Base-by-base conservation (phyloP, 805 yeast genomes). In the Geotrichum ghanense region DNA sequence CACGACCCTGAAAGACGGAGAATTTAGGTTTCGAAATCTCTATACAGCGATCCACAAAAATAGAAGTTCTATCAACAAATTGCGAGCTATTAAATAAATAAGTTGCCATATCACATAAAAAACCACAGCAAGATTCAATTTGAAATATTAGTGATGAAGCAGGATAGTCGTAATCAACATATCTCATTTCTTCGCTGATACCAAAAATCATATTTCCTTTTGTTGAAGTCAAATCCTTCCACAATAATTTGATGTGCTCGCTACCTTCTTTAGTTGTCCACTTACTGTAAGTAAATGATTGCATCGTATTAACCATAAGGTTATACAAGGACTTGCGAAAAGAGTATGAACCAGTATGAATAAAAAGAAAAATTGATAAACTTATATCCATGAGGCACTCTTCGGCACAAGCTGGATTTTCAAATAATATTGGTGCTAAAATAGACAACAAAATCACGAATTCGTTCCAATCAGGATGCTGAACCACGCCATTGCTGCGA, bases 381-480 rank as follows among this genome's bases (percentile, higher is more conserved):
- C 83, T 70, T 1, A 84, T 71, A 56, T 87, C 94, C 10, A 89
- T 81, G 51, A 86, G 62, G 58, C 48, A 58, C 44, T 46, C 47
- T 31, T 53, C 53, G 2, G 52, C 56, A 22, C 58, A 45, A 7
- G 44, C 35, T 3, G 52, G 43, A 0, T 85, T 74, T 58, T 85
- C 88, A 65, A 86, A 87, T 51, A 85, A 79, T 26, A 85, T 58
- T 5, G 79, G 75, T 1, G 82, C 73, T 39, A 79, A 67, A 44
- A 83, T 73, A 53, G 76, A 76, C 6, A 82, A 76, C 54, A 87
- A 62, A 7, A 86, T 81, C 12, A 77, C 74, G 5, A 85, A 72
- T 59, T 85, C 95, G 45, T 82, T 72, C 78, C 90, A 80, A 53
- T 74, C 73, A 14, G 75, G 71, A 48, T 74, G 78, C 20, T 74